These are phyloP conservation scores for Tulasnella sp. DNA, from an alignment of 768 basidiomycete species.

Conservation along the genomic window DNA sequence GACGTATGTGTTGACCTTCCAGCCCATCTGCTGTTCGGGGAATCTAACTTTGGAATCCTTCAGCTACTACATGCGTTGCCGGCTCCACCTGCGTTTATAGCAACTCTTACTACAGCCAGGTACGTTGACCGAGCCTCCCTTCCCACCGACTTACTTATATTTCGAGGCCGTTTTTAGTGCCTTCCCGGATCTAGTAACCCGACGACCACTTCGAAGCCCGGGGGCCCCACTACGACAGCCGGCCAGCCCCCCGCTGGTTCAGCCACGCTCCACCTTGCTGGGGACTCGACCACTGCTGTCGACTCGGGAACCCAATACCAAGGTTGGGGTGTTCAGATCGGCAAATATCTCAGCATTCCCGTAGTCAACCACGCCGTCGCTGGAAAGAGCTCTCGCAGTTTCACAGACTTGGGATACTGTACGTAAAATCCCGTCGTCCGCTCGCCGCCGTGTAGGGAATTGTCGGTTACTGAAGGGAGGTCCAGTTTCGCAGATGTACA, in stretches of 20 bases:
- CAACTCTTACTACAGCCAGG: conserved; percentile 13
- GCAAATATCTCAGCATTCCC: conserved; percentile 8
- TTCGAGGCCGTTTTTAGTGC: neutral
- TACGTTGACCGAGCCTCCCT: neutral
- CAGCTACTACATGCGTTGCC: conserved; percentile 9
- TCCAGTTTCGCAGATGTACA: neutral
- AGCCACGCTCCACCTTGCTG: neutral
- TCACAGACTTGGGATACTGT: conserved; percentile 8
- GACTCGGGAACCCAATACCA: neutral
- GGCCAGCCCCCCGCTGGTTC: neutral
- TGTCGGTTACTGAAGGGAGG: neutral
- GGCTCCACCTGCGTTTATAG: conserved; percentile 3
- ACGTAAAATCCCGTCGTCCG: neutral
- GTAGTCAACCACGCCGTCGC: conserved; percentile 11
- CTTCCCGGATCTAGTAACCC: neutral
- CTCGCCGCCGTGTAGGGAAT: too few relatives aligned
- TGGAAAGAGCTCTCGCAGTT: neutral
- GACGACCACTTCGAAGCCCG: neutral
- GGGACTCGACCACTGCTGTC: neutral
- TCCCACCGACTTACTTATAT: neutral
- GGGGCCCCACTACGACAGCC: neutral
- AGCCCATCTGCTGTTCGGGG: neutral
- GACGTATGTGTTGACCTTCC: neutral
- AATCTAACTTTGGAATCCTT: neutral
- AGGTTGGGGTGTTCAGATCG: conserved; percentile 6